Conservation (phyloP, 768 basidiomycete species). For the Xerocomellus intermedius region DNA sequence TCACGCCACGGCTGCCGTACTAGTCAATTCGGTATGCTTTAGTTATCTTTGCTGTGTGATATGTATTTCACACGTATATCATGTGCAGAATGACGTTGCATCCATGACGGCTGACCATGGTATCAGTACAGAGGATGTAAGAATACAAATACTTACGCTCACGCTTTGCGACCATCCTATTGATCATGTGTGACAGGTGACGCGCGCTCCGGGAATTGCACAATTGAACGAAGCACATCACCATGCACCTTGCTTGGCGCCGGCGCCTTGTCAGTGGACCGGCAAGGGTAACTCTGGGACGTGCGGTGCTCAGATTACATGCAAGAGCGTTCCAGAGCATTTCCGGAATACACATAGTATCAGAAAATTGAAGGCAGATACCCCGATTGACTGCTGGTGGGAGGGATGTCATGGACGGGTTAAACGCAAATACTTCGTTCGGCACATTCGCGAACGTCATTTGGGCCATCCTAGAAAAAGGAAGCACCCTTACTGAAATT, state of each 20-base stretch:
- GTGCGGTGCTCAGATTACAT: neutral
- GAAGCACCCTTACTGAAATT: neutral
- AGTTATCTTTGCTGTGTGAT: too few species aligned
- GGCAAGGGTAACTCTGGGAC: too few species aligned
- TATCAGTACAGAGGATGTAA: too few species aligned
- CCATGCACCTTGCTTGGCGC: neutral
- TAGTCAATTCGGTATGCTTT: neutral
- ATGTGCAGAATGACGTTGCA: too few species aligned
- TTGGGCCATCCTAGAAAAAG: neutral
- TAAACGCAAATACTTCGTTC: neutral
- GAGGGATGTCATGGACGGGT: fast-evolving
- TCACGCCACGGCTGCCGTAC: neutral
- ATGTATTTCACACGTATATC: too few species aligned
- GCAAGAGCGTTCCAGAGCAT: neutral
- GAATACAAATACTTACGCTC: too few species aligned
- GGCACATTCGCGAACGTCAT: neutral
- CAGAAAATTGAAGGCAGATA: fast-evolving
- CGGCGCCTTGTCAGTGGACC: neutral
- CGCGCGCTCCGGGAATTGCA: too few species aligned
- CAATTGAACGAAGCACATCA: too few species aligned
- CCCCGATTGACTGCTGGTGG: neutral
- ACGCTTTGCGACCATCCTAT: too few species aligned
- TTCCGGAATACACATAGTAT: neutral
- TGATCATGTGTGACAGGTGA: too few species aligned
- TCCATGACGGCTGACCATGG: too few species aligned